A percentile compares a stretch with the other conserved stretches of the same genome.
Conservation (phyloP, 2,329 filamentous ascomycete species). For the Dendryphion nanum region DNA sequence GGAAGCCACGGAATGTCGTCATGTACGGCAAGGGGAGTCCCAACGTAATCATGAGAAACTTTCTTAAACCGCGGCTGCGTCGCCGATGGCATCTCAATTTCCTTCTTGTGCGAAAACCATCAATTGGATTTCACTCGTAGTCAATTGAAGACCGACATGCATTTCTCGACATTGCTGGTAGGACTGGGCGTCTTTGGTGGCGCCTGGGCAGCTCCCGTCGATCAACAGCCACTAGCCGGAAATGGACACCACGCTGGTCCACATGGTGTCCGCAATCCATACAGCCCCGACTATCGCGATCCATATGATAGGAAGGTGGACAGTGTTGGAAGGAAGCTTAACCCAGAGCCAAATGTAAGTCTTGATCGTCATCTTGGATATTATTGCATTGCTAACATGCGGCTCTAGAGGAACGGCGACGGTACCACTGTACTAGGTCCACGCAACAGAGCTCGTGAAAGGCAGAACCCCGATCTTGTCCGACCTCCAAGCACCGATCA, state of each 20-base stretch:
- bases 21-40: neutral
- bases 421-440: slow-evolving; percentile 69
- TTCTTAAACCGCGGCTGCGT: neutral
- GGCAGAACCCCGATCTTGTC: slow-evolving; percentile 69
- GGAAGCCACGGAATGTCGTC: neutral
- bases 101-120: neutral
- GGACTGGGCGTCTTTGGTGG: slow-evolving; percentile 27
- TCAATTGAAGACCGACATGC: slow-evolving; percentile 24
- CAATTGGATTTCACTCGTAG: neutral
- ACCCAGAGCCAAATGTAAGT: slow-evolving; percentile 58
- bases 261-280: slow-evolving; percentile 47
- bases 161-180: slow-evolving; percentile 26
- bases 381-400: too few relatives aligned
- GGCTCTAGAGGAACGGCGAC: slow-evolving; percentile 46
- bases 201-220: slow-evolving; percentile 27
- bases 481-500: slow-evolving; percentile 72
- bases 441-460: slow-evolving; percentile 65
- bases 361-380: too few relatives aligned
- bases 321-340: slow-evolving; percentile 57
- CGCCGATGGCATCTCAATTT: too few relatives aligned
- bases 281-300: slow-evolving; percentile 59
- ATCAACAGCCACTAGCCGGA: slow-evolving; percentile 38
- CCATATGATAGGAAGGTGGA: slow-evolving; percentile 64
- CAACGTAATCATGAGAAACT: neutral
- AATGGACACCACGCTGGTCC: slow-evolving; percentile 26